phyloP scores from a whole-genome alignment of 1,139 yeast species.

The Candida smagusa region DNA sequence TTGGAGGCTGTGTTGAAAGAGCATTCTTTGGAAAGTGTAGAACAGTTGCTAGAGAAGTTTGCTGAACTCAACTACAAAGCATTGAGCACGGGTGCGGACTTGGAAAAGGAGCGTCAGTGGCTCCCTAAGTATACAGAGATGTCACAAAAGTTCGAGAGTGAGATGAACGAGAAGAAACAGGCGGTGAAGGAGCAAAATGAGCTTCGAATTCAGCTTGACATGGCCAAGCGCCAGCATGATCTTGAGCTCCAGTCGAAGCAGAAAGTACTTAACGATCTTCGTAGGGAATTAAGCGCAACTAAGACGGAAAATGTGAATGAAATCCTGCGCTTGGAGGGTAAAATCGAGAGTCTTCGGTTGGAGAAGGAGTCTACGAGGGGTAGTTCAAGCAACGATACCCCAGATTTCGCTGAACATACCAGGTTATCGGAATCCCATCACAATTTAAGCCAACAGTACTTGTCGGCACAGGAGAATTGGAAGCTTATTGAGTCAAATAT shows the following conservation, averaged over 20 bases:
- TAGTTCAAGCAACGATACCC: constrained; percentile 10
- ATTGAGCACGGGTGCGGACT: constrained; percentile 16
- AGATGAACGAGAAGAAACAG: constrained; percentile 25
- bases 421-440: constrained; percentile 44
- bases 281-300: constrained; percentile 22
- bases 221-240: constrained; percentile 36
- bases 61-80: constrained; percentile 13
- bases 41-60: constrained; percentile 22
- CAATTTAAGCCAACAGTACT: constrained; percentile 61
- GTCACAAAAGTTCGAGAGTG: constrained; percentile 31
- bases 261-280: constrained; percentile 22
- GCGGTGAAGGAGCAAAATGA: constrained; percentile 35
- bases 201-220: constrained; percentile 36
- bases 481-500: constrained; percentile 55
- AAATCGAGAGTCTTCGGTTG: constrained; percentile 40
- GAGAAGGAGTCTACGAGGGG: constrained; percentile 23
- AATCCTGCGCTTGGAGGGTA: constrained; percentile 46
- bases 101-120: constrained; percentile 25
- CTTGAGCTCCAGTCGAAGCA: constrained; percentile 33
- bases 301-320: constrained; percentile 45
- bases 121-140: constrained; percentile 40
- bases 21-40: constrained; percentile 25
- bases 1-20: constrained; percentile 30
- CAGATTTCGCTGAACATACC: constrained; percentile 35
- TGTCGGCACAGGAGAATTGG: constrained; percentile 68